Base-by-base conservation (phyloP, 352 stramenopile genomes). In the Phytophthora agathidicida region DNA sequence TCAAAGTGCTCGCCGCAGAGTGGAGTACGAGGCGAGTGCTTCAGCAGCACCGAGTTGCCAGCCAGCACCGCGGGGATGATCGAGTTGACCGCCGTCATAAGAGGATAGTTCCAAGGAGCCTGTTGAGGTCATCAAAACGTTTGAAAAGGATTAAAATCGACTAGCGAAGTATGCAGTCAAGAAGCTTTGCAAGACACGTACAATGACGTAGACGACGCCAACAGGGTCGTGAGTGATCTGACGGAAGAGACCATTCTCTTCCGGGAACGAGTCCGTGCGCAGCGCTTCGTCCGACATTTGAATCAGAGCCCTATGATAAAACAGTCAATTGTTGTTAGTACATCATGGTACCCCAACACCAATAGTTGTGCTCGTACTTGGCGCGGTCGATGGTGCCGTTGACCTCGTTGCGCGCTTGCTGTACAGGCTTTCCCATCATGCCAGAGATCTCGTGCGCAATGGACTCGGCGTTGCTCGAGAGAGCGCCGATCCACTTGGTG, bases 71-170 rank as follows among this genome's bases (percentile, higher is more conserved):
- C 83, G 3, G 87, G 87, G 39, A 94, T 88, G 52, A 94, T 84
- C 17, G 77, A 88, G 61, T 96, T 96, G 48, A 93, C 83, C 8
- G 80, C 81, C n/a, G 85, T 96, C 75, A 96, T 89, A 30, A 94
- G 65, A 35, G 85, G 84, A 62, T 93, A 96, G 73, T 95, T 95
- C 82, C 83, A 95, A 5, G 86, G 82, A 33, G 83, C 82, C 68
- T 88, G 43, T 47, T 28, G 37, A 22, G 39, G 23, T 10, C 4
- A 51, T 17, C 35, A 4, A 38, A 48, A 36, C 16, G 7, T 16
- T 56, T 26, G 3, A 7, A 27, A 31, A 7, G 22, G 3, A 23
- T 63, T 43, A 71, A 10, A 32, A 24, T 41, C 47, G n/a, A 54
- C 33, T 52, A 17, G 24, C 28, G 19, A 65, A 46, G 4, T 10